Conservation (phyloP, 768 basidiomycete genomes). For the Artomyces pyxidatus region DNA sequence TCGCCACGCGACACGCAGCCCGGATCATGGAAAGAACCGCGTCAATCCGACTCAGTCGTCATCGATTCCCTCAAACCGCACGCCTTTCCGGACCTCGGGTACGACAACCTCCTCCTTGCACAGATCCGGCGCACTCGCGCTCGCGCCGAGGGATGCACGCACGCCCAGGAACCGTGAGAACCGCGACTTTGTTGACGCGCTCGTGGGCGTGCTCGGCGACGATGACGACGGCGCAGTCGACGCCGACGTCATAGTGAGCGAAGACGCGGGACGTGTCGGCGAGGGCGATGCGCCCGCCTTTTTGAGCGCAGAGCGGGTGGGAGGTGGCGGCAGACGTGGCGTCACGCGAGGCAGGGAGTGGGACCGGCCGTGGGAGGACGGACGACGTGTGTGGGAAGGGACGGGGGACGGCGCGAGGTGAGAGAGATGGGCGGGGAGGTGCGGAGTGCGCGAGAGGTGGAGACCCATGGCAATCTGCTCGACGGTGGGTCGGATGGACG, state of each 20-base stretch:
- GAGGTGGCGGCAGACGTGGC: slow-evolving; percentile 41
- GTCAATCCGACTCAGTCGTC: neutral
- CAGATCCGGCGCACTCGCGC: neutral
- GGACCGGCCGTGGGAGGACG: slow-evolving; percentile 21
- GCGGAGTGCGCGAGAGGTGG: slow-evolving; percentile 69
- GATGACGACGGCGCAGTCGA: neutral
- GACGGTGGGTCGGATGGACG: slow-evolving; percentile 47
- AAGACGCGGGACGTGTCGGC: slow-evolving; percentile 1
- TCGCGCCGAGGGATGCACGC: neutral
- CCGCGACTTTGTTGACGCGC: slow-evolving; percentile 33
- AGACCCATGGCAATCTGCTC: slow-evolving; percentile 79
- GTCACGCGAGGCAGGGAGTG: slow-evolving; percentile 21
- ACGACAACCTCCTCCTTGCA: neutral
- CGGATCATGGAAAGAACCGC: no score
- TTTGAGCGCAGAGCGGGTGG: slow-evolving; percentile 59
- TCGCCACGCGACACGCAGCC: no score
- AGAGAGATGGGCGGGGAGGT: slow-evolving; percentile 38
- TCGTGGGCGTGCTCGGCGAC: slow-evolving; percentile 37
- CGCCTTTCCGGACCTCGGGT: slow-evolving; percentile 6
- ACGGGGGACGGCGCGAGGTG: slow-evolving; percentile 1
- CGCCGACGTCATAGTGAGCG: slow-evolving; percentile 25
- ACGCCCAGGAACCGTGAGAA: slow-evolving; percentile 20
- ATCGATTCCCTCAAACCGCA: slow-evolving; percentile 8
- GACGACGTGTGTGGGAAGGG: slow-evolving; percentile 7
- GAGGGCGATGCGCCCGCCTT: slow-evolving; percentile 27